Evolutionary conservation across 306 rosid species (phyloP), one percentile per base, ranked within the genome.

Genomic region (Medicago lupulina): DNA sequence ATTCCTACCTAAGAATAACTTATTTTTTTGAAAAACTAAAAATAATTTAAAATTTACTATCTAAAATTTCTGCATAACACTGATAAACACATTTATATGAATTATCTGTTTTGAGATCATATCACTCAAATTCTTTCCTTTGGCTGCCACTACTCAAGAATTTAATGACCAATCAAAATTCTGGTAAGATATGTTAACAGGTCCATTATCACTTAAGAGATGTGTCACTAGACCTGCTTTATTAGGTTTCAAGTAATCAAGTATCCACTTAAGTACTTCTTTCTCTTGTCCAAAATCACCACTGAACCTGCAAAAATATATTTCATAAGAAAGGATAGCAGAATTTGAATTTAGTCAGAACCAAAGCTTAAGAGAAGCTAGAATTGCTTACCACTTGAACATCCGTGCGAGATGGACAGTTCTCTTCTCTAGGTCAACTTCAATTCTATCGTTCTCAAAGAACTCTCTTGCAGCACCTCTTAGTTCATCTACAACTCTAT

Each of bases 161-260:
- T 89, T 90, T 76, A 86, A 12, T 53, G 97, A 90, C 97, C 96
- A 89, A 79, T 92, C 86, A 61, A 80, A 96, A 65, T 74, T 83
- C 75, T 85, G 88, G 84, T 90, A 92, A 6, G 85, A 82, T 36
- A 96, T 82, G 73, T 74, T 75, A 79, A 88, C 67, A n/a, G 93
- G 86, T n/a, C 91, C 92, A 44, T 79, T 86, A 43, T 96, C 99
- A 39, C 85, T 79, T 85, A 92, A 34, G 47, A 96, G 91, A 85
- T 96, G 99, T 31, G 96, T 86, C 89, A 92, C 79, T 61, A 90
- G 87, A n/a, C 99, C 99, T 7, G 99, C 88, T 83, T 88, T 89
- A 55, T 86, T 90, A 73, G 97, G 91, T 67, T 88, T 84, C 87
- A 89, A 83, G 83, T 86, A 96, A 59, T 70, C 82, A 57, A 96